A percentile compares a stretch with the other conserved stretches of the same genome.
phyloP scores from a whole-genome alignment of 768 basidiomycete genomes.

The Boletus reticuloceps region DNA sequence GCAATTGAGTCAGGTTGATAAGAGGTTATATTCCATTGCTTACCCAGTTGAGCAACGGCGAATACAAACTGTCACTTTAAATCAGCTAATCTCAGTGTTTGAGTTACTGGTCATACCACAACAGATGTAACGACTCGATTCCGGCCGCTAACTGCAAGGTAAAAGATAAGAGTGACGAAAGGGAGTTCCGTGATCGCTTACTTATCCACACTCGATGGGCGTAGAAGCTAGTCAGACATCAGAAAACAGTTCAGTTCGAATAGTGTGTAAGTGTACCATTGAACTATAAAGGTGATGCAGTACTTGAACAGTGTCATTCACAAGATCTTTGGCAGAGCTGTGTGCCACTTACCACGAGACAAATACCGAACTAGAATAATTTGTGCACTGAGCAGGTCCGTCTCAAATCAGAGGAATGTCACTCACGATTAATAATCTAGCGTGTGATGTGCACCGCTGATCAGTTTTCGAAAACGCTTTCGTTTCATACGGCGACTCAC shows the following conservation, averaged over 20 bases:
- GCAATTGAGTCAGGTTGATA: neutral
- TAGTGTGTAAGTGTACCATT: conserved; percentile 8
- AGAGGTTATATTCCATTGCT: neutral
- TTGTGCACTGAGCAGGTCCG: neutral
- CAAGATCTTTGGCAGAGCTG: neutral
- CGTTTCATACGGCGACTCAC: neutral
- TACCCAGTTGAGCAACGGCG: conserved; percentile 12
- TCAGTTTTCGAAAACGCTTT: neutral
- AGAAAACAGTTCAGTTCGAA: neutral
- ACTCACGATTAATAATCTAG: conserved; percentile 8
- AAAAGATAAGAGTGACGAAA: neutral
- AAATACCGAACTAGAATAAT: neutral
- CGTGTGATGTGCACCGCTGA: too few relatives aligned
- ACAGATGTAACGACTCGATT: conserved; percentile 13
- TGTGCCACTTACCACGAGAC: conserved; percentile 3
- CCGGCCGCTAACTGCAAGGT: conserved; percentile 14
- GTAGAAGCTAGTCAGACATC: conserved; percentile 17
- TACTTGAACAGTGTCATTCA: conserved; percentile 9
- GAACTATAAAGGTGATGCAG: conserved; percentile 18
- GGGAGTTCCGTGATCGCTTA: neutral
- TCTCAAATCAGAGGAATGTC: neutral
- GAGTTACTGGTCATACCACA: conserved; percentile 11
- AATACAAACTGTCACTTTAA: conserved; percentile 1
- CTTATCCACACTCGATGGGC: conserved; percentile 28
- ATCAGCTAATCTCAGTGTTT: neutral